Evolutionary conservation across 2,329 filamentous ascomycete species (phyloP).

Genomic region (Sarocladium oryzae): DNA sequence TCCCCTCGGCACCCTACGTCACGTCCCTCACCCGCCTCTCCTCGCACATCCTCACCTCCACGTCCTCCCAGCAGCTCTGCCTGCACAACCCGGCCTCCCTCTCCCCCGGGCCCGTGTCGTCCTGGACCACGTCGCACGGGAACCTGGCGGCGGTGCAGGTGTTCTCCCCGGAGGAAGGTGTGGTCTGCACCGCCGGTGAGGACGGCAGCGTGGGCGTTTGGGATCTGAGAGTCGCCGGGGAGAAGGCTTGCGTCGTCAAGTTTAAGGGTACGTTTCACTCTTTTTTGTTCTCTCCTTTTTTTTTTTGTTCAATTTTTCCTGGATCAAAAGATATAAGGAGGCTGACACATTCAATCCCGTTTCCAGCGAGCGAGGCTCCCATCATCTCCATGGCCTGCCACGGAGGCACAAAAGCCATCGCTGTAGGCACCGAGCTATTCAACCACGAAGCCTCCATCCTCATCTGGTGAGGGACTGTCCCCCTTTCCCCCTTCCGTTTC

Average conservation of each 20-base stretch:
- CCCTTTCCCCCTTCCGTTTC: too few relatives aligned
- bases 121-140: conserved; percentile 45
- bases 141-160: conserved; percentile 58
- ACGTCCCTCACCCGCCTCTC: conserved; percentile 48
- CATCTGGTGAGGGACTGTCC: conserved; percentile 57
- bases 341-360: too few relatives aligned
- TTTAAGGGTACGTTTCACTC: conserved; percentile 38
- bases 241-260: conserved; percentile 33
- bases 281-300: too few relatives aligned
- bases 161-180: conserved; percentile 40
- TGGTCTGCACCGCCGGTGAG: conserved; percentile 64
- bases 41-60: conserved; percentile 47
- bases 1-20: conserved; percentile 44
- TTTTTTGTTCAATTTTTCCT: too few relatives aligned
- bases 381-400: conserved; percentile 62
- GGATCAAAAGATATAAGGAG: too few relatives aligned
- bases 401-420: conserved; percentile 50
- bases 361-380: conserved; percentile 40
- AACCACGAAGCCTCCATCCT: conserved; percentile 55
- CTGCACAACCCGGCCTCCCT: conserved; percentile 51
- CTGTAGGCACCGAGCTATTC: conserved; percentile 66
- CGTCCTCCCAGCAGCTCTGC: conserved; percentile 62
- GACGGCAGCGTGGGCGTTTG: conserved; percentile 62
- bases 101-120: conserved; percentile 40
- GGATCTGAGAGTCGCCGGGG: conserved; percentile 50